Base-by-base conservation (phyloP, 2,329 filamentous ascomycete species). In the Diaporthe australafricana region DNA sequence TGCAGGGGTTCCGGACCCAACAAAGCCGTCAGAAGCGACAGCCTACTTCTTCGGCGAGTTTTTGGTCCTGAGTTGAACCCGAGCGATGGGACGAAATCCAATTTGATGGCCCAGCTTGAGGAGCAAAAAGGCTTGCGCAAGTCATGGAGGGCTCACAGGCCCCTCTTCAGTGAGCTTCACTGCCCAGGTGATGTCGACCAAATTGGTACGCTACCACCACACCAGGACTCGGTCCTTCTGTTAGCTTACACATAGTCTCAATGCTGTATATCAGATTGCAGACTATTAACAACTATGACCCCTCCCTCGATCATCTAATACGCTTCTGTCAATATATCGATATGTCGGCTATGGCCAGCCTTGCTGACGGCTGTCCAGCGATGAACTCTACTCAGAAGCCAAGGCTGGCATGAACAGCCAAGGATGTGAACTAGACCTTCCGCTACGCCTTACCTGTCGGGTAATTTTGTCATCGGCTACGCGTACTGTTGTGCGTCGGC, bases 401-500 rank as follows among this genome's bases (percentile, higher is more conserved):
- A 63, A 48, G 57, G 57, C 27, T 48, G 40, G 57, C 57, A 63
- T 48, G 27, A 60, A n/a, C 11, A 20, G 12, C 40, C 57, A 45
- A 11, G 40, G 12, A 22, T 2, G 17, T n/a, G 56, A 30, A 30
- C 22, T 25, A 32, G 17, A 42, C 25, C 56, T 62, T 30, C n/a
- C 60, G 60, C 14, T 6, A 63, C 30, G 60, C 60, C 60, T 48
- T 63, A 38, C 60, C 60, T 48, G 60, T 48, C 60, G 60, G 60
- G 60, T 63, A 63, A 63, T 63, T 63, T 30, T 63, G 42, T 30
- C 60, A 35, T 45, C 42, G 20, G 27, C 27, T 48, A 22, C 27
- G 57, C 57, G 27, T 9, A 63, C 42, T 35, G 12, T n/a, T 14
- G 12, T 17, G 42, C 42, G 16, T 35, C 25, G 42, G 42, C 20